Conservation (phyloP, 176 grass and related monocot species). For the Aegilops umbellulata region DNA sequence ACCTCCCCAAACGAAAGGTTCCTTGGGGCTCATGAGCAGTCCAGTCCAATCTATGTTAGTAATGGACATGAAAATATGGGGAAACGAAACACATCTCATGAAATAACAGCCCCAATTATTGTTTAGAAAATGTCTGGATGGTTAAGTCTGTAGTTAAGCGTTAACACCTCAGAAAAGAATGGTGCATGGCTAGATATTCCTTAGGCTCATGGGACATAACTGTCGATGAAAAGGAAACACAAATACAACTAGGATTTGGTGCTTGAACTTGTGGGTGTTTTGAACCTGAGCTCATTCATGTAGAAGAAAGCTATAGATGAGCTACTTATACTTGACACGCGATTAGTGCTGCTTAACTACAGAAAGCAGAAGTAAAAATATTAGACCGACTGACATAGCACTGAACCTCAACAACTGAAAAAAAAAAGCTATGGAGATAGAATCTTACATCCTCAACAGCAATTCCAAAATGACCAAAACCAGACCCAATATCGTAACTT, state of each 20-base stretch:
- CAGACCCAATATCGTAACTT: constrained; percentile 75
- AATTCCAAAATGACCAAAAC: constrained; percentile 91
- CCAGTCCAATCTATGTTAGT: background rate
- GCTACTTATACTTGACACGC: background rate
- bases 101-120: background rate
- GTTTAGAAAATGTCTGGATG: background rate
- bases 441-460: constrained; percentile 88
- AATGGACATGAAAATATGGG: background rate
- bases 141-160: background rate
- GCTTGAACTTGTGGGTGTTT: background rate
- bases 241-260: background rate
- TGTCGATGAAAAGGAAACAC: background rate
- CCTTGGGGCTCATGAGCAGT: background rate
- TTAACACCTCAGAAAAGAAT: background rate
- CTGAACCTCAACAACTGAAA: constrained; percentile 11
- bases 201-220: background rate
- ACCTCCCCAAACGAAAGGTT: background rate
- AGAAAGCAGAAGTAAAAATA: background rate
- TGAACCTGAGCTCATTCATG: background rate
- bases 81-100: background rate
- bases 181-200: background rate
- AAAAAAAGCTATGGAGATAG: background rate
- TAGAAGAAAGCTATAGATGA: constrained; percentile 1
- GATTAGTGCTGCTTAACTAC: background rate
- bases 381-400: background rate